A percentile compares a stretch with the other conserved stretches of the same genome.
These are phyloP conservation scores for Diaporthe sp. DNA, from an alignment of 2,329 filamentous ascomycete species.

Conservation along the genomic window DNA sequence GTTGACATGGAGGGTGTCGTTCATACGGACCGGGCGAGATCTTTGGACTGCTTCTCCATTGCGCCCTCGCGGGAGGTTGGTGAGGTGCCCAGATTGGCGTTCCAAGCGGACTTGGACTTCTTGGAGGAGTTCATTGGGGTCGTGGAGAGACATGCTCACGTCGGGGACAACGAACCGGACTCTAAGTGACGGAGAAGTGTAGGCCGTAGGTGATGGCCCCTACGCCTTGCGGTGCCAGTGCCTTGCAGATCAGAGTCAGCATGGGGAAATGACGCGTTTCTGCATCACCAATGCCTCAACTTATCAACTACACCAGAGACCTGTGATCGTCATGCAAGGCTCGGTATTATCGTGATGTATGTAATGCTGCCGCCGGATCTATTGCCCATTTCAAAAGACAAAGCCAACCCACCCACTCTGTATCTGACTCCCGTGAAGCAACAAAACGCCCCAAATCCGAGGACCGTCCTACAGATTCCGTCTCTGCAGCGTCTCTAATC, in stretches of 20 bases:
- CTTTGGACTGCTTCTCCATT: neutral
- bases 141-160: neutral
- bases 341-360: neutral
- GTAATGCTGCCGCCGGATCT: neutral
- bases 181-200: neutral
- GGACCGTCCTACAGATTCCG: neutral
- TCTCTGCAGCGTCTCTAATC: no score
- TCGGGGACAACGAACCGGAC: neutral
- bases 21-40: neutral
- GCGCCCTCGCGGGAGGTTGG: neutral
- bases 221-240: neutral
- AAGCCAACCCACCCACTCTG: neutral
- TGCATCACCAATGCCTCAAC: neutral
- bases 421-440: neutral
- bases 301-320: no score
- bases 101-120: neutral
- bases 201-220: no score
- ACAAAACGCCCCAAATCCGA: constrained; percentile 1
- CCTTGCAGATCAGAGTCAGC: neutral
- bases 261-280: neutral
- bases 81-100: neutral
- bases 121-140: neutral
- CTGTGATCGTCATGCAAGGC: neutral
- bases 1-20: neutral
- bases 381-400: neutral